Evolutionary conservation across 768 basidiomycete genomes (phyloP).

Genomic region (Pleurotus salmoneostramineus): DNA sequence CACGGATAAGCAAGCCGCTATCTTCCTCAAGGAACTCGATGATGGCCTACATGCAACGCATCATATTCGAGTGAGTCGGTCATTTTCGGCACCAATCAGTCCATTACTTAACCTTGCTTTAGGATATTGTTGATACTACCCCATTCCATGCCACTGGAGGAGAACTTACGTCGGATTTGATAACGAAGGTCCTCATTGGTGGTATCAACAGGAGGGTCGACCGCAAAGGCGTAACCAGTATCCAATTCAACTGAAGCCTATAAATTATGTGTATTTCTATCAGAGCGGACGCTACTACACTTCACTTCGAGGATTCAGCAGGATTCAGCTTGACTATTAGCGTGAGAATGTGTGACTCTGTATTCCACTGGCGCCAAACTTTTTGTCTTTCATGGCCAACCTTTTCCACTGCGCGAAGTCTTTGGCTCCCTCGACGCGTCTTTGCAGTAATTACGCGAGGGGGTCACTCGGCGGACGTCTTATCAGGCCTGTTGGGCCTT

Average conservation of each 20-base stretch:
- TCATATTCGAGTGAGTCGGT: conserved; percentile 41
- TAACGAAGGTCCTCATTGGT: conserved; percentile 63
- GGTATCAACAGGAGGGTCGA: conserved; percentile 52
- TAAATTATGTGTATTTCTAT: neutral
- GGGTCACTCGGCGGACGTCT: neutral
- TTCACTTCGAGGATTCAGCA: too few relatives aligned
- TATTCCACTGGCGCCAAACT: neutral
- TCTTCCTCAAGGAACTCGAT: conserved; percentile 51
- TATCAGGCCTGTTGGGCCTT: neutral
- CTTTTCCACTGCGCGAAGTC: neutral
- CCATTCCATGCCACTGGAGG: conserved; percentile 40
- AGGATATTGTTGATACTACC: conserved; percentile 75
- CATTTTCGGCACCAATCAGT: neutral
- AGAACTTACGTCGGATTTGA: conserved; percentile 38
- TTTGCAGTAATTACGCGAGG: neutral
- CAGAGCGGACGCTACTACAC: too few relatives aligned
- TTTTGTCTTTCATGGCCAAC: neutral
- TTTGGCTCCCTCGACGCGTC: neutral
- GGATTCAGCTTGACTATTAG: neutral
- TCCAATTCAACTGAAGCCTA: neutral
- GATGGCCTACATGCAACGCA: conserved; percentile 42
- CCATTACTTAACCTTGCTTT: neutral
- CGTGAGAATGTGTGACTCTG: neutral
- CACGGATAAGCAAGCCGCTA: conserved; percentile 30
- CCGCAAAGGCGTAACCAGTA: conserved; percentile 8